phyloP scores from a whole-genome alignment of 345 rosid genomes.

The Populus simonii region DNA sequence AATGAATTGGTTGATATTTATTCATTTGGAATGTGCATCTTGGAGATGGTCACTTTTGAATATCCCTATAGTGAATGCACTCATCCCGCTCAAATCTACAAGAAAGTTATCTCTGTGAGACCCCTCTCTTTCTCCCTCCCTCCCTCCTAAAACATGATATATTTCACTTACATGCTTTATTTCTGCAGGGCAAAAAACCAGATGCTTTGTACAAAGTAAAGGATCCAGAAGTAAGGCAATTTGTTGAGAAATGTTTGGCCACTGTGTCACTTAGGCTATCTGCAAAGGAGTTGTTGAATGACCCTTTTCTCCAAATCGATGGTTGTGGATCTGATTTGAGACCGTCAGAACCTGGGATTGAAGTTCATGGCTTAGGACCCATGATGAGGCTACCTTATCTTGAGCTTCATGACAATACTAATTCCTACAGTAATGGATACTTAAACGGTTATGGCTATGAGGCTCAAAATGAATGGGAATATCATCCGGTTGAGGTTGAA shows the following conservation, averaged over 20 bases:
- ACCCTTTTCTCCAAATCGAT: conserved; percentile 67
- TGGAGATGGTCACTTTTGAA: conserved; percentile 97
- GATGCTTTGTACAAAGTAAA: conserved; percentile 76
- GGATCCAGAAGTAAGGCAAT: conserved; percentile 71
- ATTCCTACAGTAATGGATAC: conserved; percentile 42
- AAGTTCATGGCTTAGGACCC: conserved; percentile 45
- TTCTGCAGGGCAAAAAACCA: conserved; percentile 82
- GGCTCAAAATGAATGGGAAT: conserved; percentile 48
- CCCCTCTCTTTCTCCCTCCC: conserved; percentile 3
- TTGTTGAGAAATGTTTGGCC: conserved; percentile 89
- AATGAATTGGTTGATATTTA: conserved; percentile 96
- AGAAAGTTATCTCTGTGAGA: conserved; percentile 95
- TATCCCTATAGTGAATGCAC: conserved; percentile 94
- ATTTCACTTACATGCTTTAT: conserved; percentile 20
- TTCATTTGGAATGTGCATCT: conserved; percentile 95
- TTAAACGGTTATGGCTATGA: conserved; percentile 37
- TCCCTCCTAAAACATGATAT: background rate
- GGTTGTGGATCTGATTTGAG: conserved; percentile 56
- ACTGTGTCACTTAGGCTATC: conserved; percentile 79
- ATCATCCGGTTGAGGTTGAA: conserved; percentile 51
- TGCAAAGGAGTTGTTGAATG: conserved; percentile 75
- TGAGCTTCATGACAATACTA: conserved; percentile 34
- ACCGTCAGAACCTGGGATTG: conserved; percentile 39
- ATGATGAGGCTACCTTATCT: conserved; percentile 51
- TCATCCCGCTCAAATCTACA: conserved; percentile 97